These are phyloP conservation scores for Coniochaeta ligniaria DNA, from an alignment of 2,329 filamentous ascomycete species.

Conservation along the genomic window DNA sequence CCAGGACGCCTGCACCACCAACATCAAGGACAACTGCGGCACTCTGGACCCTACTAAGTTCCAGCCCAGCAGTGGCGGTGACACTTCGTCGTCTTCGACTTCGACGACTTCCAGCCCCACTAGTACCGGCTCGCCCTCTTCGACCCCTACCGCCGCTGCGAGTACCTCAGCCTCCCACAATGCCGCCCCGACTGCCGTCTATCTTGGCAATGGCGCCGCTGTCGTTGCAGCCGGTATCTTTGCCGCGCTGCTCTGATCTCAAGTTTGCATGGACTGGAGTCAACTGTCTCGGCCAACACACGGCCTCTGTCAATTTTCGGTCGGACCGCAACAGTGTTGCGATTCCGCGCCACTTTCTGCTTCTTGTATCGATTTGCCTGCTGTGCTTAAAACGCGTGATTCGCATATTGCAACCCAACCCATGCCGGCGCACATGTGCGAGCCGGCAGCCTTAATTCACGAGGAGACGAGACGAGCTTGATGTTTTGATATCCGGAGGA, in stretches of 20 bases:
- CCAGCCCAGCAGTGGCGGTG: constrained; percentile 2
- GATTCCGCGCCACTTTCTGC: constrained; percentile 9
- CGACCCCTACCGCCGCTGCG: constrained; percentile 13
- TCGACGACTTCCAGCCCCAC: constrained; percentile 1
- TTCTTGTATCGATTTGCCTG: constrained; percentile 15
- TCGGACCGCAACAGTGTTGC: background rate
- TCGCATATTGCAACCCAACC: background rate
- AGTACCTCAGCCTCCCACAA: constrained; percentile 12
- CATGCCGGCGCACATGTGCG: background rate
- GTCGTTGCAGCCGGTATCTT: constrained; percentile 44
- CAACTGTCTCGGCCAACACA: background rate
- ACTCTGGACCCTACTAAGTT: constrained; percentile 30
- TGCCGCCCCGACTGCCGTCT: constrained; percentile 22
- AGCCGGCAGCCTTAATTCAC: constrained; percentile 8
- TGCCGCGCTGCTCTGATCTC: constrained; percentile 31
- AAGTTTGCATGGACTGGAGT: background rate
- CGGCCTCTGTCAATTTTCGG: background rate
- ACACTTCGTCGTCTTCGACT: background rate
- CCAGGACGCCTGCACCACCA: constrained; percentile 40
- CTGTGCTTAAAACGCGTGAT: constrained; percentile 1
- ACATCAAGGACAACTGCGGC: constrained; percentile 42
- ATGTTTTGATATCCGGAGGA: constrained; percentile 9
- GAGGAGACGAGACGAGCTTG: constrained; percentile 12
- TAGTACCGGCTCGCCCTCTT: constrained; percentile 19
- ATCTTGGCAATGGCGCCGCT: constrained; percentile 36